Evolutionary conservation across 208 protist species (phyloP).

Genomic region (Strigomonas culicis): DNA sequence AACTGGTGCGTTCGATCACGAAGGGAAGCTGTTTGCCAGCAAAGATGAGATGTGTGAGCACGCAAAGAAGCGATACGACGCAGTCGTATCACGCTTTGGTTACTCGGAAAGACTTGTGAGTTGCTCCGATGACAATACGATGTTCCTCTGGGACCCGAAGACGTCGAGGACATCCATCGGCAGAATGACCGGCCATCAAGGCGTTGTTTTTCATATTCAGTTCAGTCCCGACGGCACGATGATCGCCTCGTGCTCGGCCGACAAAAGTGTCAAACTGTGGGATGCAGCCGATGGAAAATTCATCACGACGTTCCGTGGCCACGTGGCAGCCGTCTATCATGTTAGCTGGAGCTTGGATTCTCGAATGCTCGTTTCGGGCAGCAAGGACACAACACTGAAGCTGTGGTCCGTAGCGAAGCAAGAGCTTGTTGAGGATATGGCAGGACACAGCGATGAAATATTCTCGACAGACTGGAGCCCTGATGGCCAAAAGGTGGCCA

Average conservation of each 20-base stretch:
- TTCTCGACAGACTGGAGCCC: constrained; percentile 97
- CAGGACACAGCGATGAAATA: constrained; percentile 98
- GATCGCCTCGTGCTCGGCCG: constrained; percentile 97
- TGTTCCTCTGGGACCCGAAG: constrained; percentile 96
- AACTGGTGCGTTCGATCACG: constrained; percentile 95
- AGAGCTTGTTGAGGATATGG: constrained; percentile 94
- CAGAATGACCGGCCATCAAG: constrained; percentile 93
- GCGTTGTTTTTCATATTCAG: constrained; percentile 92
- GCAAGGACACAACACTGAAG: constrained; percentile 97
- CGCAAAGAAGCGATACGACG: constrained; percentile 79
- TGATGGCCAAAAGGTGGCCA: constrained; percentile 94
- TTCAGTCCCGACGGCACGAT: constrained; percentile 97
- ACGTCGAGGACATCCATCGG: constrained; percentile 77
- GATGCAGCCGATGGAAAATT: constrained; percentile 90
- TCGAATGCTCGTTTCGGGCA: constrained; percentile 92
- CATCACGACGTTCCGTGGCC: constrained; percentile 93
- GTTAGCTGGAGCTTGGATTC: constrained; percentile 95
- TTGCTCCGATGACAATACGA: constrained; percentile 97
- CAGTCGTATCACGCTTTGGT: constrained; percentile 56
- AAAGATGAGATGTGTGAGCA: constrained; percentile 52
- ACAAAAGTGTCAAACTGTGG: constrained; percentile 98
- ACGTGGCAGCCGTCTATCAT: constrained; percentile 97
- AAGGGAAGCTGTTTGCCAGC: constrained; percentile 53
- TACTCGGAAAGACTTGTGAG: constrained; percentile 91
- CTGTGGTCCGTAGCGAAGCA: constrained; percentile 92